Evolutionary conservation across 805 yeast genomes (phyloP), one percentile per base, ranked within the genome.

Genomic region (Tetrapisispora nanseiensis): DNA sequence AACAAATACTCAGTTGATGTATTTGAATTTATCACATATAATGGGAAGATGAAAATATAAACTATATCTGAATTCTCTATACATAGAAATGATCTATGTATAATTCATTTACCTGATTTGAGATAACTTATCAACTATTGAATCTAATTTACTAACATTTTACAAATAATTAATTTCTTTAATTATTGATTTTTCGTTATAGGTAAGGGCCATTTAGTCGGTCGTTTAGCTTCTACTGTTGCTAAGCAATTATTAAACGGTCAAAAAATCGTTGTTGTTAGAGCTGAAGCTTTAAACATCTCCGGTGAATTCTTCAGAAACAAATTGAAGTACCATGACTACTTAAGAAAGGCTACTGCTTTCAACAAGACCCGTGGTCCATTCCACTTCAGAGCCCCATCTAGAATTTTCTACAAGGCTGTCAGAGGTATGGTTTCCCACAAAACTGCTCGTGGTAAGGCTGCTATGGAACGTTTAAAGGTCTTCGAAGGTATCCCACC

Each of bases 361-460:
- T 92, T 72, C 89, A 92, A 92, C 95, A 87, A 87, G 78, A 82
- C 79, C 67, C 83, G 87, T 72, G 99, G 98, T 78, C 97, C 97
- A 68, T 92, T 90, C 97, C 99, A 92, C 74, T 92, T 92, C 95
- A 92, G 97, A 77, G 99, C 99, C 54, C 99, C 99, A 73, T 89
- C 97, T 54, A 87, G 97, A 78, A 90, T 92, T 75, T 87, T 92
- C 76, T 89, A 89, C 94, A 92, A 92, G 84, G 97, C 99, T 67
- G 74, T 92, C 71, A 85, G 95, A 71, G 99, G 99, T 77, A 92
- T 92, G 99, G 76, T 92, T 66, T 77, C 96, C 70, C 97, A 92
- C 89, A 92, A 92, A 87, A 92, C 98, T 61, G 92, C 97, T 63
- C 92, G 97, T 76, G 99, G 99, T 75, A 84, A 86, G 79, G 97